These are phyloP conservation scores for Cordyceps militaris DNA, from an alignment of 2,329 filamentous ascomycete species.

Conservation along the genomic window DNA sequence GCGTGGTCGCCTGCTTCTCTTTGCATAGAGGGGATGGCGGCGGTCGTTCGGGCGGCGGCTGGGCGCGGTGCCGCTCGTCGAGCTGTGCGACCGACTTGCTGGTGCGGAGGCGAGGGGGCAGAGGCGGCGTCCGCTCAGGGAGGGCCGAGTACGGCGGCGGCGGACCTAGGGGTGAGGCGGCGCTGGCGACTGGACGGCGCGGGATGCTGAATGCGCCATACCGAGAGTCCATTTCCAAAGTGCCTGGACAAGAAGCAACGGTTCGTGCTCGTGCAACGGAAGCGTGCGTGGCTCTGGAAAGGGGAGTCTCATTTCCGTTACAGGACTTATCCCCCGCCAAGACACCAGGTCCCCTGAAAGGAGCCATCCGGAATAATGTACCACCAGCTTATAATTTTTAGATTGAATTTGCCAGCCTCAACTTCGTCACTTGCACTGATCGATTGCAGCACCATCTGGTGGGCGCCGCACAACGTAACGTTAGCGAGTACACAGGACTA, in stretches of 20 bases:
- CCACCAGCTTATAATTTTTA: not conserved
- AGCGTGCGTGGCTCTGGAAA: not conserved
- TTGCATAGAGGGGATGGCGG: not conserved
- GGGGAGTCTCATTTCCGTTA: slow-evolving; percentile 1
- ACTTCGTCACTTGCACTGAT: too few species aligned
- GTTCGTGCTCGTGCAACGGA: not conserved
- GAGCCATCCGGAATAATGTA: not conserved
- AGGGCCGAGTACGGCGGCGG: not conserved
- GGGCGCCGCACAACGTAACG: too few species aligned
- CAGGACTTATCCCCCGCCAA: not conserved
- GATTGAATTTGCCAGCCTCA: too few species aligned
- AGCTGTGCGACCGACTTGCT: slow-evolving; percentile 16
- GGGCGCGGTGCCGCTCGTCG: not conserved
- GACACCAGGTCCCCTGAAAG: not conserved
- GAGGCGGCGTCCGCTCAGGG: not conserved
- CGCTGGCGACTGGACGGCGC: not conserved
- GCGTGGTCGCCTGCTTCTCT: not conserved
- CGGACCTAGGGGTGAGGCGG: not conserved
- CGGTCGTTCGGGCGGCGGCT: not conserved
- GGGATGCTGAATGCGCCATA: not conserved
- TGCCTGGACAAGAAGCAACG: not conserved
- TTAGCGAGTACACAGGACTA: too few species aligned
- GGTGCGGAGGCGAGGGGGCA: slow-evolving; percentile 13
- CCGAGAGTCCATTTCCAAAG: not conserved
- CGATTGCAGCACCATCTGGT: too few species aligned